Conservation (phyloP, 2,329 filamentous ascomycete species). For the Arachnomyces sp. region DNA sequence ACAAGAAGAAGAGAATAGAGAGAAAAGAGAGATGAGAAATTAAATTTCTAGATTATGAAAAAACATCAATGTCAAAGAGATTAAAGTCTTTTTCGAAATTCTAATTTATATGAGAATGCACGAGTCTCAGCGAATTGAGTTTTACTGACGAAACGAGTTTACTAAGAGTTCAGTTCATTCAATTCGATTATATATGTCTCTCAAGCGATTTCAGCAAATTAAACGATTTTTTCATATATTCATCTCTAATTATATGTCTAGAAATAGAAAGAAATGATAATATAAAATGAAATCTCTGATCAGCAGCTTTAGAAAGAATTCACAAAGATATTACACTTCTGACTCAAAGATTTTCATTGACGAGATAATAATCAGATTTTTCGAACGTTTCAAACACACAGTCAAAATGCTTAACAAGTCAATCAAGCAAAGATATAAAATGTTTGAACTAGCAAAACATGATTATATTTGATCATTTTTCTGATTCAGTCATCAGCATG, state of each 20-base stretch:
- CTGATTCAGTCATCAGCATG: neutral
- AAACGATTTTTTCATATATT: conserved; percentile 1
- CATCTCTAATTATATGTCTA: neutral
- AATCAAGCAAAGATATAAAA: neutral
- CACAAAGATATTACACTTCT: neutral
- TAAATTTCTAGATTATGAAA: too few species aligned
- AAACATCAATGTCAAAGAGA: neutral
- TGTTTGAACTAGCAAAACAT: neutral
- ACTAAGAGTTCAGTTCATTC: neutral
- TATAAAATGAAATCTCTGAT: conserved; percentile 1
- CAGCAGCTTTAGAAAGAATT: neutral
- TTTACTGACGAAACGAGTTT: neutral
- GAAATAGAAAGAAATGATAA: neutral
- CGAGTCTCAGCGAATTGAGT: neutral
- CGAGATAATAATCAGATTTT: conserved; percentile 1
- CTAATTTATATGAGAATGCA: conserved; percentile 2
- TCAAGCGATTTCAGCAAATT: conserved; percentile 1
- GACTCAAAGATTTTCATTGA: neutral
- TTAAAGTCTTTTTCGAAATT: conserved; percentile 3
- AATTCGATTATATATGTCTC: neutral
- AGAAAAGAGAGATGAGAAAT: too few species aligned
- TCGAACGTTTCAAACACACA: neutral
- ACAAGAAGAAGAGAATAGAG: too few species aligned
- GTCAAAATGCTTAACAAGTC: conserved; percentile 1
- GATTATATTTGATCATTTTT: conserved; percentile 1